Base-by-base conservation (phyloP, 2,329 filamentous ascomycete genomes). In the Magnaporthiopsis incrustans region DNA sequence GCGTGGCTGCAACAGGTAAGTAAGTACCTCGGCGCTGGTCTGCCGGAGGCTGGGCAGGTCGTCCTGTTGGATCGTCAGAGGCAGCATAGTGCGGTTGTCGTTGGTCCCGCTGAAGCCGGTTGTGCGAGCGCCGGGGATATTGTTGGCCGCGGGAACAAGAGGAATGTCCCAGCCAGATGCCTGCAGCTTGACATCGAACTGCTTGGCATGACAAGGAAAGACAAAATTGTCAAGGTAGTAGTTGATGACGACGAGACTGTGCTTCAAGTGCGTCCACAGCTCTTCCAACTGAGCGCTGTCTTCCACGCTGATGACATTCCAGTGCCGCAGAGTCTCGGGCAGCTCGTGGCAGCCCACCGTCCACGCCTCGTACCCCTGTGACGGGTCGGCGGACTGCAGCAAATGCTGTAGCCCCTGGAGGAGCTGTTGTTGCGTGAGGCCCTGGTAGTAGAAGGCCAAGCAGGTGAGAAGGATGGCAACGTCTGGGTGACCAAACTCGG, bases 51-150 rank as follows among this genome's bases (percentile, higher is more conserved):
- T 73, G 0, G 73, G 69, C 0, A 88, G 75, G 38, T 90, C 84
- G 0, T 82, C 73, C 33, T 89, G 85, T 0, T 75, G 68, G 0
- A 91, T 78, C 0, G 68, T 74, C 0, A 88, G 68, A 0, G 89
- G 88, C 0, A 91, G 75, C 0, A 87, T 69, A n/a, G 79, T 75
- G 14, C 79, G 73, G 0, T 82, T 85, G 67, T 91, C 88, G 27
- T 86, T 88, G 0, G 89, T 92, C 0, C 89, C 88, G 63, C 86
- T 89, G 69, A 92, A 92, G 0, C 89, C 89, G 0, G 85, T 87
- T 0, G 81, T 86, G 0, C 80, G 77, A 27, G 84, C 74, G 0
- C 26, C 7, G 64, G 81, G 86, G 7, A 60, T 61, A 50, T 75
- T 70, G 0, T 35, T 14, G 33, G 38, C 14, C 38, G 38, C 38